phyloP scores from a whole-genome alignment of 2,329 filamentous ascomycete genomes.

The Venturiaceae sp. region DNA sequence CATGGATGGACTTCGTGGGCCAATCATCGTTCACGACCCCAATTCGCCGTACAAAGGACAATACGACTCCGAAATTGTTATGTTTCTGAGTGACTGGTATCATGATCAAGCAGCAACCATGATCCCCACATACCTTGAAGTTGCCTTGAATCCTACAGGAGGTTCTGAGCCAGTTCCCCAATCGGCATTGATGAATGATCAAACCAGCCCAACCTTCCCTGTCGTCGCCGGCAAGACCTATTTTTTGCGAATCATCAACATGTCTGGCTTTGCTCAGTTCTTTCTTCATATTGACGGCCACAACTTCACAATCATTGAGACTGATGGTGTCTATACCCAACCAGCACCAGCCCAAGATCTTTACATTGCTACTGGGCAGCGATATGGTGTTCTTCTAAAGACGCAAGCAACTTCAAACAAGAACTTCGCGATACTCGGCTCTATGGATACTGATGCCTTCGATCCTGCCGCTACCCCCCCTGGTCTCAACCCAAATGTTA shows the following conservation, averaged over 20 bases:
- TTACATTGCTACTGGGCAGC: background rate
- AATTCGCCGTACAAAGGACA: conserved; percentile 41
- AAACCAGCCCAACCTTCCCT: conserved; percentile 32
- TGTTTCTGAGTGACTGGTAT: conserved; percentile 69
- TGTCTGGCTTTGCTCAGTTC: too few relatives aligned
- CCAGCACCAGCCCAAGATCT: conserved; percentile 40
- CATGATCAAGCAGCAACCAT: conserved; percentile 43
- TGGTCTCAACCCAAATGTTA: too few relatives aligned
- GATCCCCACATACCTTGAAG: conserved; percentile 41
- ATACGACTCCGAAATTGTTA: conserved; percentile 49
- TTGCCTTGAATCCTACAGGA: conserved; percentile 37
- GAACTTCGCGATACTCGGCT: background rate
- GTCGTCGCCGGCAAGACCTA: conserved; percentile 48
- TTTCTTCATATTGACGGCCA: too few relatives aligned
- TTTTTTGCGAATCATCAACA: too few relatives aligned
- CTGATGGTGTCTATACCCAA: conserved; percentile 58
- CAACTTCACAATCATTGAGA: too few relatives aligned
- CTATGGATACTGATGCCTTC: too few relatives aligned
- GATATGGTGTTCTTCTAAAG: background rate
- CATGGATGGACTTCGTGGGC: conserved; percentile 58
- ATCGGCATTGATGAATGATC: conserved; percentile 55
- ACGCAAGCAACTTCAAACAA: background rate
- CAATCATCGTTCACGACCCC: conserved; percentile 54
- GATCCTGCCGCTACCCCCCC: too few relatives aligned
- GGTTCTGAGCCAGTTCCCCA: conserved; percentile 46